phyloP scores from a whole-genome alignment of 2,329 filamentous ascomycete species.

The Phialemoniopsis sp. region DNA sequence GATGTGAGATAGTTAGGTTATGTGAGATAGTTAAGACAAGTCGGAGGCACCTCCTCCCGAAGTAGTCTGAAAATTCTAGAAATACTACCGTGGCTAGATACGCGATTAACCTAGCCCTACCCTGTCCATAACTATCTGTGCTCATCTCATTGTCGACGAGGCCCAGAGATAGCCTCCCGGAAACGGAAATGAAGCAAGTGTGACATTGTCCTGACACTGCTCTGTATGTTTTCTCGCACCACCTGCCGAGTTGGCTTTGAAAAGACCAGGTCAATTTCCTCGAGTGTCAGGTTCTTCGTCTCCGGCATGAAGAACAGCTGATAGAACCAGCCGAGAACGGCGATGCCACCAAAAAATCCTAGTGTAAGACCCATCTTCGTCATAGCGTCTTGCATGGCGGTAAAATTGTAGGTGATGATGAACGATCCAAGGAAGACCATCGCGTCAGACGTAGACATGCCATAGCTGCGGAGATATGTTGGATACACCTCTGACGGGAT shows the following conservation, averaged over 20 bases:
- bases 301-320: slow-evolving; percentile 74
- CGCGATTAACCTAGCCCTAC: too few relatives aligned
- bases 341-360: slow-evolving; percentile 72
- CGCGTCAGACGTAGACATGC: slow-evolving; percentile 67
- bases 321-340: slow-evolving; percentile 66
- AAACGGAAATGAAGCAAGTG: slow-evolving; percentile 9
- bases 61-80: too few relatives aligned
- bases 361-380: slow-evolving; percentile 59
- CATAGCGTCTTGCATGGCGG: slow-evolving; percentile 64
- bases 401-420: slow-evolving; percentile 73
- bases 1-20: too few relatives aligned
- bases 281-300: slow-evolving; percentile 64
- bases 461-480: slow-evolving; percentile 67
- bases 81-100: too few relatives aligned
- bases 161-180: slow-evolving; percentile 2
- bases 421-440: slow-evolving; percentile 69
- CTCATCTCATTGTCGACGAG: too few relatives aligned
- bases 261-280: slow-evolving; percentile 69
- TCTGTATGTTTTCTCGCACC: slow-evolving; percentile 53
- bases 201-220: slow-evolving; percentile 7
- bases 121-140: too few relatives aligned
- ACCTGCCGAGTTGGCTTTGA: slow-evolving; percentile 58
- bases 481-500: slow-evolving; percentile 68
- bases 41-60: too few relatives aligned
- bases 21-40: too few relatives aligned